Evolutionary conservation across 176 grass and related monocot genomes (phyloP).

Genomic region (Calamus simplicifolius): DNA sequence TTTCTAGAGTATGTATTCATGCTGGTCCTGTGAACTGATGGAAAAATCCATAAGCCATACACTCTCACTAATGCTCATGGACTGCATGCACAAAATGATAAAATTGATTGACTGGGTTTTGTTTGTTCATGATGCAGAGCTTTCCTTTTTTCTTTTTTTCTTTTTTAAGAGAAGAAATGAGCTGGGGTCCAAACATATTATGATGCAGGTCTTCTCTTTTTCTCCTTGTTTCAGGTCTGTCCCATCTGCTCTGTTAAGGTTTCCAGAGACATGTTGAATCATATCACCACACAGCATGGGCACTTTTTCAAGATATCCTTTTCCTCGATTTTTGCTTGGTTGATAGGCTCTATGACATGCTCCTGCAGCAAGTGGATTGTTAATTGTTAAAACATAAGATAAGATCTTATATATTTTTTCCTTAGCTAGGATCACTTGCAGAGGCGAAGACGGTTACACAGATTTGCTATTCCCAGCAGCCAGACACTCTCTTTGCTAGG

Average conservation of each 20-base stretch:
- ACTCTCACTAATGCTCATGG: no score
- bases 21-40: no score
- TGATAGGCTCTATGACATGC: no score
- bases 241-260: conserved; percentile 85
- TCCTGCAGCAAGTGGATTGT: no score
- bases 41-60: no score
- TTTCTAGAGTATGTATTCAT: no score
- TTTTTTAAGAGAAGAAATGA: background rate
- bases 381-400: no score
- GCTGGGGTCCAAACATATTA: no score
- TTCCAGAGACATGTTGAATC: conserved; percentile 82
- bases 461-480: conserved; percentile 69
- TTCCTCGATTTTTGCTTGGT: background rate
- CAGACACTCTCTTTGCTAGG: conserved; percentile 71
- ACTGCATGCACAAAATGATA: no score
- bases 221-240: conserved; percentile 53
- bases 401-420: conserved; percentile 1
- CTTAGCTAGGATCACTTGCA: conserved; percentile 30
- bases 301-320: conserved; percentile 73
- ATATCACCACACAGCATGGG: conserved; percentile 84
- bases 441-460: conserved; percentile 59
- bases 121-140: background rate
- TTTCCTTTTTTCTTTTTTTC: background rate
- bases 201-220: background rate
- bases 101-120: no score